These are phyloP conservation scores for Tetrahymena borealis DNA, from an alignment of 73 alveolate genomes.

Conservation along the genomic window DNA sequence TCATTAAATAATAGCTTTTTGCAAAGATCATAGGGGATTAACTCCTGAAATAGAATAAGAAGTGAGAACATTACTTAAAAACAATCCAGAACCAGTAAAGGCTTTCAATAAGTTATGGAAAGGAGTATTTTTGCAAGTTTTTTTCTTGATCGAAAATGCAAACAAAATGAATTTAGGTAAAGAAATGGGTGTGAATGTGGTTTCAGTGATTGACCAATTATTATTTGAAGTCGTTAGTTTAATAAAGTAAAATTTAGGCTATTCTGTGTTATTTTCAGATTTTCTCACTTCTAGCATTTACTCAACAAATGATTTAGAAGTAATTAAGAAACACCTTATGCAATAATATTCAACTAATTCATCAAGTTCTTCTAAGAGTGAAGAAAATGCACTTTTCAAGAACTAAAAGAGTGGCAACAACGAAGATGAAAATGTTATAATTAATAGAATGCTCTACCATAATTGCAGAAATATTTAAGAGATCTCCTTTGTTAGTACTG, in stretches of 20 bases:
- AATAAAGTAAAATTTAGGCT: background rate
- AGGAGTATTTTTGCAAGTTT: background rate
- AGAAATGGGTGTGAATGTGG: background rate
- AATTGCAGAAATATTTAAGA: background rate
- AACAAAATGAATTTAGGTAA: background rate
- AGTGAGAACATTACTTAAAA: background rate
- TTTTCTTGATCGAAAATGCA: background rate
- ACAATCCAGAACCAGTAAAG: background rate
- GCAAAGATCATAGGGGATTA: background rate
- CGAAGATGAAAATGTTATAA: background rate
- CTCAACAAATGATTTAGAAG: background rate
- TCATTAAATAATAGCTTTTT: background rate
- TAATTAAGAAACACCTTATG: background rate
- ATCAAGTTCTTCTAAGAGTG: background rate
- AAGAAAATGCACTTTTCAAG: background rate
- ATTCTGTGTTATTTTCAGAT: background rate
- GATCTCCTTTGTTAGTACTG: background rate
- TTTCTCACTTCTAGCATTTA: background rate
- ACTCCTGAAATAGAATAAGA: background rate
- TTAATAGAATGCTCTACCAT: background rate
- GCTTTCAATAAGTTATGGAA: background rate
- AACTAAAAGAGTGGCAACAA: background rate
- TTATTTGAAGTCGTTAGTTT: background rate
- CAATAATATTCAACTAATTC: background rate
- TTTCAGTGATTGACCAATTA: background rate